Evolutionary conservation across 2,329 filamentous ascomycete genomes (phyloP).

Genomic region (Dothiorella sarmentorum): DNA sequence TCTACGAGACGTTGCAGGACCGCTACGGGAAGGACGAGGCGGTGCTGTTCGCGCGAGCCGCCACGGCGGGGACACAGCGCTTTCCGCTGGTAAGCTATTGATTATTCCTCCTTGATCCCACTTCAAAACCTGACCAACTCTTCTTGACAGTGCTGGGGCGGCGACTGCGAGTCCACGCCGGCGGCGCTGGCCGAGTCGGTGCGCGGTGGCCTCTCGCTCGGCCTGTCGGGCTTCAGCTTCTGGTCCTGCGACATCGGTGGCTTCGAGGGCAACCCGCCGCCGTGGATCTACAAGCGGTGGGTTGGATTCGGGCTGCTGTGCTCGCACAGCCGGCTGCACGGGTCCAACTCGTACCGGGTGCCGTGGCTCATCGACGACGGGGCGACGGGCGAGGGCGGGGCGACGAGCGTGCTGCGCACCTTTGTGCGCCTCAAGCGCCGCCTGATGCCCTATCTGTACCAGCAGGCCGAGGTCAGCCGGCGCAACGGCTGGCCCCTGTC

Average conservation of each 20-base stretch:
- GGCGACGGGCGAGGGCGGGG: conserved; percentile 46
- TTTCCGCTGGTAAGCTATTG: conserved; percentile 53
- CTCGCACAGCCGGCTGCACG: conserved; percentile 67
- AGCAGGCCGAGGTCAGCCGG: conserved; percentile 50
- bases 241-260: conserved; percentile 71
- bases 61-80: conserved; percentile 64
- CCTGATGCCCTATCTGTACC: conserved; percentile 57
- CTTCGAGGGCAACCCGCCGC: conserved; percentile 65
- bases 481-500: conserved; percentile 57
- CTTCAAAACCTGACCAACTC: no score
- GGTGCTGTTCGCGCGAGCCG: conserved; percentile 65
- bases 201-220: conserved; percentile 62
- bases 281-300: conserved; percentile 73
- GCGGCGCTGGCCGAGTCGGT: conserved; percentile 70
- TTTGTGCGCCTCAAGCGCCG: conserved; percentile 53
- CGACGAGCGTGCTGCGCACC: conserved; percentile 53
- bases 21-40: conserved; percentile 51
- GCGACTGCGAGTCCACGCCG: conserved; percentile 70
- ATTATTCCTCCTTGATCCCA: background rate
- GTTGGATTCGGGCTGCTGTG: conserved; percentile 72
- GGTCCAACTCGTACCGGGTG: conserved; percentile 68
- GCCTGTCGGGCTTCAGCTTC: conserved; percentile 63
- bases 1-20: conserved; percentile 63
- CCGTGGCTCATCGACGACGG: conserved; percentile 69
- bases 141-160: conserved; percentile 56